Evolutionary conservation across 176 grass and related monocot genomes (phyloP).

Genomic region (Olyra latifolia): DNA sequence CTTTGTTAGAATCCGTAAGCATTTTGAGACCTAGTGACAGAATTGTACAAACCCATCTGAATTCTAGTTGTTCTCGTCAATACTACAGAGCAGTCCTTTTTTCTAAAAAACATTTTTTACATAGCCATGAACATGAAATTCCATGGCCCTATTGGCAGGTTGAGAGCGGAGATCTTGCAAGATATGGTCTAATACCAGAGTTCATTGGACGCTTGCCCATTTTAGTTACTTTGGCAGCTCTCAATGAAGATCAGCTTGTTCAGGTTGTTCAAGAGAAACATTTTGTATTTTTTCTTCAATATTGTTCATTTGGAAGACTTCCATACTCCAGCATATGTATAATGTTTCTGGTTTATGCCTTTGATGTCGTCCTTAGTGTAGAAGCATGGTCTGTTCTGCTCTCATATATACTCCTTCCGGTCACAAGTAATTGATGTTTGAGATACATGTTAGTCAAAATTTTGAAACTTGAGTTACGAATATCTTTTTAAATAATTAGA

Average conservation of each 20-base stretch:
- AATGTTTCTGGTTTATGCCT: background rate
- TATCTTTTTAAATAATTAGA: too few species aligned
- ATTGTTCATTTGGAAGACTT: background rate
- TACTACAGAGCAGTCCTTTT: background rate
- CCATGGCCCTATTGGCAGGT: constrained; percentile 56
- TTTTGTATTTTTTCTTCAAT: background rate
- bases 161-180: constrained; percentile 86
- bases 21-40: constrained; percentile 13
- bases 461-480: too few species aligned
- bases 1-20: constrained; percentile 94
- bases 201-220: constrained; percentile 93
- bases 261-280: constrained; percentile 55
- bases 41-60: background rate
- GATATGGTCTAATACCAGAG: constrained; percentile 93
- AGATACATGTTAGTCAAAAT: too few species aligned
- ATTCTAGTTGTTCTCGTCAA: background rate
- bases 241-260: constrained; percentile 95
- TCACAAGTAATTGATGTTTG: too few species aligned
- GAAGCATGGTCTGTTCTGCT: background rate
- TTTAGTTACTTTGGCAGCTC: constrained; percentile 76
- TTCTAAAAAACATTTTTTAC: constrained; percentile 15
- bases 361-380: background rate
- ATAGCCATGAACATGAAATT: constrained; percentile 33
- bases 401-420: too few species aligned
- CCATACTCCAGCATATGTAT: background rate